Evolutionary conservation across 768 basidiomycete species (phyloP), one percentile per base, ranked within the genome.

Genomic region (Tephrocybe sp.): DNA sequence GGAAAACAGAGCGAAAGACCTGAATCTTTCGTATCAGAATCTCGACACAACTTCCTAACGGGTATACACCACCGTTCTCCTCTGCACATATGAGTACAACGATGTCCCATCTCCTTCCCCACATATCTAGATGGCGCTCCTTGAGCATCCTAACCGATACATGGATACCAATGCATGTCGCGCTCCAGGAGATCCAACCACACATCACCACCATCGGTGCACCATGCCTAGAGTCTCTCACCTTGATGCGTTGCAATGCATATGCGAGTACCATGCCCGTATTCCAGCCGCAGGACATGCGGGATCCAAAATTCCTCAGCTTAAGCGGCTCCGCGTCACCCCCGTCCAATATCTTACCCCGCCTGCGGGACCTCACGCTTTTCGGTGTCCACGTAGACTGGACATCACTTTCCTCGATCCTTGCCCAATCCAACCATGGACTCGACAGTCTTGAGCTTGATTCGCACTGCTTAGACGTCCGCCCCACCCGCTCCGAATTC

Each of bases 161-260:
- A 7, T 83, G 74, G 75, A 69, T 72, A n/a, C 81, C 81, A 12
- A 79, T 85, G 79, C 72, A 76, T 55, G 61, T 69, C 42, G 81
- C 78, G 10, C 68, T 85, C 14, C 57, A 62, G 20, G 62, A 67
- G 9, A 71, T 84, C 32, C 77, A 79, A 54, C 65, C 67, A 7
- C 46, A 56, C 12, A 60, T 76, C 47, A 55, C 62, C 30, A 58
- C 63, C 13, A 41, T 54, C 23, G 72, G 73, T 35, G 75, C 75
- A 8, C 72, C 73, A 7, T 58, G 59, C 17, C 73, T 83, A 36
- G 75, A 81, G 60, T 74, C 71, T 5, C 64, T 85, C 39, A 72
- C 72, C 22, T 67, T 85, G 16, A 80, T 83, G 74, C 77, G 78
- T 30, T 85, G 80, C 65, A 83, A 83, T 58, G 79, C 81, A 50